These are phyloP conservation scores for Calocybe gangraenosa DNA, from an alignment of 768 basidiomycete genomes.

Conservation along the genomic window DNA sequence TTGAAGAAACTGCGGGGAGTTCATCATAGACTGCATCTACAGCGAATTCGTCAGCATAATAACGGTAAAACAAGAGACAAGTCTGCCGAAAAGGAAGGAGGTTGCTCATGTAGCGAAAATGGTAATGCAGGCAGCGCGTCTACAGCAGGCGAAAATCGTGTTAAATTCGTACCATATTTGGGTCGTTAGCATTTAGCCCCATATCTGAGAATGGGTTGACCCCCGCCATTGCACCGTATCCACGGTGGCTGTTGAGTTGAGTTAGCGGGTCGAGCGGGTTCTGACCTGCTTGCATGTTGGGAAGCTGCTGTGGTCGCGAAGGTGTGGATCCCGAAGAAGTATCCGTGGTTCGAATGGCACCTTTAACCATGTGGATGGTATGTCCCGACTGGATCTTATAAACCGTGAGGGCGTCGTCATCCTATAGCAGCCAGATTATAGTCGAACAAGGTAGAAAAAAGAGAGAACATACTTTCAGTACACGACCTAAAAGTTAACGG, in stretches of 20 bases:
- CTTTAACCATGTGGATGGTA: slow-evolving; percentile 94
- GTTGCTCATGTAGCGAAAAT: background rate
- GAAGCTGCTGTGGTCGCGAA: slow-evolving; percentile 55
- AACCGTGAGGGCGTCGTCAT: slow-evolving; percentile 73
- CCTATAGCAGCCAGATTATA: slow-evolving; percentile 36
- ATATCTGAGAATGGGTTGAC: slow-evolving; percentile 91
- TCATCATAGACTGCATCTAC: slow-evolving; percentile 82
- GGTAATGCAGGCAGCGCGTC: no score
- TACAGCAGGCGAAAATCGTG: background rate
- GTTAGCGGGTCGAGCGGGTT: slow-evolving; percentile 85
- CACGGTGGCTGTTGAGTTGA: slow-evolving; percentile 72
- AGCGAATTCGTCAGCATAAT: background rate
- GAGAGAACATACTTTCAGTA: slow-evolving; percentile 53
- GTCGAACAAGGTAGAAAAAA: background rate
- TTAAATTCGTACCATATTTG: slow-evolving; percentile 71
- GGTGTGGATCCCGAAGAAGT: slow-evolving; percentile 14
- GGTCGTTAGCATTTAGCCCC: slow-evolving; percentile 89
- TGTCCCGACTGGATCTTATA: slow-evolving; percentile 92
- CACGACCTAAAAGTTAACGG: slow-evolving; percentile 44
- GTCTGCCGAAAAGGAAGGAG: background rate
- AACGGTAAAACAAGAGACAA: background rate
- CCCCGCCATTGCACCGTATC: slow-evolving; percentile 77
- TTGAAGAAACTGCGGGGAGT: slow-evolving; percentile 77
- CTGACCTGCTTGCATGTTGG: slow-evolving; percentile 89
- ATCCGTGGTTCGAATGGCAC: slow-evolving; percentile 52